A percentile compares a stretch with the other conserved stretches of the same genome.
Conservation (phyloP, 2,329 filamentous ascomycete genomes). For the Aspergillaceae sp. region DNA sequence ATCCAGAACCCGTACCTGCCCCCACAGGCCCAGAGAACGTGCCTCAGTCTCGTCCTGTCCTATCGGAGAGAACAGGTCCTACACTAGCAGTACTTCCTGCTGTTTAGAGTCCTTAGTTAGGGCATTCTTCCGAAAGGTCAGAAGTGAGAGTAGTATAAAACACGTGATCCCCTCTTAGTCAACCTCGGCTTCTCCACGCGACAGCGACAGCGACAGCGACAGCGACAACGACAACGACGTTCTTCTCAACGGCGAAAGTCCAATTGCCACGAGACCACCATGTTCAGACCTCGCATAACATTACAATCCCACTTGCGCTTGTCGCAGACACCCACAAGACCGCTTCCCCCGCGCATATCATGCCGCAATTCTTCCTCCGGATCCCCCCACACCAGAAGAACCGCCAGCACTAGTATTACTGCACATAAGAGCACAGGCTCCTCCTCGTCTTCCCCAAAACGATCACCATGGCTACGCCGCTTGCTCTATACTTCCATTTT, state of each 20-base stretch:
- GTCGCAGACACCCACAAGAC: too few relatives aligned
- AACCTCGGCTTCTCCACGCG: too few relatives aligned
- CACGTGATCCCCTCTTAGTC: too few relatives aligned
- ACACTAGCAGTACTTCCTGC: too few relatives aligned
- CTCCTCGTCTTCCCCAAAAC: slow-evolving; percentile 4
- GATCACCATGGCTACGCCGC: slow-evolving; percentile 28
- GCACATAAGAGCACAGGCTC: too few relatives aligned
- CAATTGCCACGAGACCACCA: slow-evolving; percentile 17
- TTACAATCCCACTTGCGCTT: slow-evolving; percentile 14
- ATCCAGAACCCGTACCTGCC: slow-evolving; percentile 5
- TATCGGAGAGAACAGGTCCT: slow-evolving; percentile 1
- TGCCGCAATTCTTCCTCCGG: too few relatives aligned
- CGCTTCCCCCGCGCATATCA: background rate
- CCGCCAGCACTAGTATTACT: too few relatives aligned
- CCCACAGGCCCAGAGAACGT: slow-evolving; percentile 3
- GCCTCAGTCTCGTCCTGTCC: slow-evolving; percentile 2
- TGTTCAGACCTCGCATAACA: slow-evolving; percentile 18
- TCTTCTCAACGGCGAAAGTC: background rate
- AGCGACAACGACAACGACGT: background rate
- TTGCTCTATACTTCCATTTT: slow-evolving; percentile 28
- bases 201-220: background rate
- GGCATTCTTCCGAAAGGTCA: too few relatives aligned
- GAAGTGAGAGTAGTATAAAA: too few relatives aligned
- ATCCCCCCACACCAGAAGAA: too few relatives aligned
- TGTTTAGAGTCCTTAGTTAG: too few relatives aligned